Base-by-base conservation (phyloP, 345 rosid genomes). In the Trapa bicornis region DNA sequence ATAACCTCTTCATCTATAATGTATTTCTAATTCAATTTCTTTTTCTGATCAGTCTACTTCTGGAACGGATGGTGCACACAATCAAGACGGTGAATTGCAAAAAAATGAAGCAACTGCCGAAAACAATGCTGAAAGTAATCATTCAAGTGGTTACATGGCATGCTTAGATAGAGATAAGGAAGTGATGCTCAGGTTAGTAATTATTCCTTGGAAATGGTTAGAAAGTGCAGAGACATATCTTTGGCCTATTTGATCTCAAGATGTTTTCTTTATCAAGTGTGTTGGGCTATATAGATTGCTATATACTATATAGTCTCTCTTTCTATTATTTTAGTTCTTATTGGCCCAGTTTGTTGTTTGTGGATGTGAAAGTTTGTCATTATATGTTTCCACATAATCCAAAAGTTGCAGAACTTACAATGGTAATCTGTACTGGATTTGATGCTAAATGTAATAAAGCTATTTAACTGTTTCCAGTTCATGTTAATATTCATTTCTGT, bases 131-230 rank as follows among this genome's bases (percentile, higher is more conserved):
- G 77, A 79, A 3, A 81, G 85, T 71, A 85, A 83, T 70, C 80
- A 73, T 70, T 77, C 82, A 36, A 83, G 77, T 75, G 81, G 80
- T 22, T 76, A 73, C 74, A 65, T 78, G 73, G 83, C 82, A 72
- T 74, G 81, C 32, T 66, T 68, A 32, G 72, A 64, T 71, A 76
- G 70, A 67, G 81, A 73, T 71, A 79, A 74, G 91, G 83, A 57
- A 85, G 84, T 71, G 96, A 90, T 75, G 80, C 81, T 3, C 92
- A 88, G 92, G 98, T 93, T 72, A 75, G 89, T 71, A 45, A 70
- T 64, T 36, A 56, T 47, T 14, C 37, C n/a, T 54, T 50, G 54
- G 54, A 2, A 50, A 5, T 45, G 7, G 60, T 54, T 5, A 54
- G 35, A 22, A 1, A n/a, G 60, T 22, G 29, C 35, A n/a, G 1